Conservation (phyloP, 179 eudicot species). For the Nepenthes alata region DNA sequence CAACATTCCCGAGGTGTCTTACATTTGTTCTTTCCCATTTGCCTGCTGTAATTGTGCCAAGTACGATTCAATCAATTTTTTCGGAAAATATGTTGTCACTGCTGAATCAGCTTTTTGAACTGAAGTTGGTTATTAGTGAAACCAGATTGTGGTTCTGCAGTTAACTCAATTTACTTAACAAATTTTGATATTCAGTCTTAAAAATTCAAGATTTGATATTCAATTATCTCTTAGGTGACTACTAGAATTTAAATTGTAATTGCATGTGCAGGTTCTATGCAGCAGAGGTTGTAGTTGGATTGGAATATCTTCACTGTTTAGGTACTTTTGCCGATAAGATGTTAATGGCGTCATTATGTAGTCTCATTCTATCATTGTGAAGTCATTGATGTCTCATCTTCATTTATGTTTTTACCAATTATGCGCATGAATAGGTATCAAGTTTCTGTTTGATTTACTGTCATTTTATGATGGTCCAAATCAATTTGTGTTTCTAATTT, state of each 20-base stretch:
- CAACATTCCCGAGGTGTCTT: neutral
- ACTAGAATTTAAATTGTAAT: neutral
- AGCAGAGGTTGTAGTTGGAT: slow-evolving; percentile 83
- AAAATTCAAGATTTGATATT: neutral
- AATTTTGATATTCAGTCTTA: neutral
- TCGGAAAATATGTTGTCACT: neutral
- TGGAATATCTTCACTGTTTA: slow-evolving; percentile 97
- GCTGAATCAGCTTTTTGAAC: neutral
- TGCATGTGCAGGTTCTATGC: slow-evolving; percentile 68
- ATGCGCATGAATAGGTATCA: too few relatives aligned
- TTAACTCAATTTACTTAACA: neutral
- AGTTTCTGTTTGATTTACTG: too few relatives aligned
- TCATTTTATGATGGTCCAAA: too few relatives aligned
- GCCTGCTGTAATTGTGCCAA: neutral
- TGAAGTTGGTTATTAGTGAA: neutral
- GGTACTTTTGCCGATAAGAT: slow-evolving; percentile 34
- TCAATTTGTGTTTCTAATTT: too few relatives aligned
- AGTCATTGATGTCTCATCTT: too few relatives aligned
- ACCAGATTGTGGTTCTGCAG: neutral
- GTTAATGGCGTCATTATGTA: neutral
- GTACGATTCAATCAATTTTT: neutral
- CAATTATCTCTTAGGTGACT: neutral
- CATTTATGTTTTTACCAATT: too few relatives aligned
- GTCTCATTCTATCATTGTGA: neutral
- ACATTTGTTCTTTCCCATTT: neutral